These are phyloP conservation scores for Mychonastes homosphaera DNA, from an alignment of 139 green algal genomes.

Conservation along the genomic window DNA sequence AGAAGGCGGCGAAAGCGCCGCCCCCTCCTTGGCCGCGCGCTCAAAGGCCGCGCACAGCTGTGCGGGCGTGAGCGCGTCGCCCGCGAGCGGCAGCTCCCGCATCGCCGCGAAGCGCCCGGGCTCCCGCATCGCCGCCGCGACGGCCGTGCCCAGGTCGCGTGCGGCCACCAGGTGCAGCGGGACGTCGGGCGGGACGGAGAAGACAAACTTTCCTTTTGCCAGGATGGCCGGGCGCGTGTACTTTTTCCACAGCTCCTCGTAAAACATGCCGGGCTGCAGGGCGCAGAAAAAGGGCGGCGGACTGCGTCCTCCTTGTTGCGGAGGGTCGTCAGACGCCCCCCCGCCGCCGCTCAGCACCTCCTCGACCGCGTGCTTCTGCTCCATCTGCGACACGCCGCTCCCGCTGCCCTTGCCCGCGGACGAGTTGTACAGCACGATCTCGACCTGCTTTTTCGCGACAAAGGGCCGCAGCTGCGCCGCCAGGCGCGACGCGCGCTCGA, in stretches of 20 bases:
- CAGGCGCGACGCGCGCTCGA: slow-evolving; percentile 16
- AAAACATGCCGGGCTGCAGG: slow-evolving; percentile 33
- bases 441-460: slow-evolving; percentile 1
- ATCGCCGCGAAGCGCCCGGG: not conserved
- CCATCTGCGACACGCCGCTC: slow-evolving; percentile 30
- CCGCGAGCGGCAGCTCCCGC: slow-evolving; percentile 16
- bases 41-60: slow-evolving; percentile 31
- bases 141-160: slow-evolving; percentile 28
- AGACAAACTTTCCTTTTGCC: slow-evolving; percentile 25
- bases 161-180: slow-evolving; percentile 34
- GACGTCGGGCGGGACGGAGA: slow-evolving; percentile 16
- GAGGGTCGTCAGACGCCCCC: not conserved
- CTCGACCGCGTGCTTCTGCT: slow-evolving; percentile 31
- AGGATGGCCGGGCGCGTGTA: slow-evolving; percentile 32
- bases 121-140: slow-evolving; percentile 10
- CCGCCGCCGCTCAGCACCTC: slow-evolving; percentile 2
- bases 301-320: slow-evolving; percentile 5
- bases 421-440: slow-evolving; percentile 32
- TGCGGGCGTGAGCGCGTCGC: slow-evolving; percentile 28
- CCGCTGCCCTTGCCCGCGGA: slow-evolving; percentile 22
- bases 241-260: slow-evolving; percentile 41
- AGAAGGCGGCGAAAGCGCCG: not conserved
- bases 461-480: not conserved
- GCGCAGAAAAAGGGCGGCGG: not conserved
- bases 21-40: slow-evolving; percentile 9